phyloP scores from a whole-genome alignment of 2,329 filamentous ascomycete species.

The Acrodontium crateriforme region DNA sequence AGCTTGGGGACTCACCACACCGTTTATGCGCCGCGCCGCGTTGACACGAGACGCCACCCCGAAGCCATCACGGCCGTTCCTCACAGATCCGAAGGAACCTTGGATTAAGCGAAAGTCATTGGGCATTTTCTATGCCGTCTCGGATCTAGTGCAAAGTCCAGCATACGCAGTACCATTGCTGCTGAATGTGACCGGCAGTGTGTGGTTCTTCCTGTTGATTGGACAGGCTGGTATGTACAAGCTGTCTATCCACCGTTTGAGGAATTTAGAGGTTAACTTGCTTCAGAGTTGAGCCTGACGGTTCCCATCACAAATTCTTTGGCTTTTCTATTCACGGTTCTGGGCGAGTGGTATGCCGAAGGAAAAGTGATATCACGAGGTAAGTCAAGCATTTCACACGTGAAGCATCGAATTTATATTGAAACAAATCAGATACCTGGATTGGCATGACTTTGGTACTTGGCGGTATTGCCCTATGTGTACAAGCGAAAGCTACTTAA shows the following conservation, averaged over 20 bases:
- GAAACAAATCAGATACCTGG: slow-evolving; percentile 52
- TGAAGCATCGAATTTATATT: slow-evolving; percentile 3
- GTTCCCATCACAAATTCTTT: slow-evolving; percentile 91
- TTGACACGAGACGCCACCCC: slow-evolving; percentile 36
- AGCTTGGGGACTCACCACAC: slow-evolving; percentile 83
- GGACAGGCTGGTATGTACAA: slow-evolving; percentile 63
- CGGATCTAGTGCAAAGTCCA: slow-evolving; percentile 67
- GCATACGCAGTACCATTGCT: slow-evolving; percentile 73
- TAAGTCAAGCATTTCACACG: slow-evolving; percentile 27
- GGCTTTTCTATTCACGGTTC: slow-evolving; percentile 88
- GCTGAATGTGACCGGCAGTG: slow-evolving; percentile 78
- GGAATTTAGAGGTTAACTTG: background rate
- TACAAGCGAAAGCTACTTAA: slow-evolving; percentile 46
- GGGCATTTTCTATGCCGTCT: slow-evolving; percentile 56
- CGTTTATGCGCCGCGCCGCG: slow-evolving; percentile 78
- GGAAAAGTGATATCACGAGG: slow-evolving; percentile 75
- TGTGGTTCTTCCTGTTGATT: slow-evolving; percentile 94
- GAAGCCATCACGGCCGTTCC: slow-evolving; percentile 36
- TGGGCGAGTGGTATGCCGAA: slow-evolving; percentile 92
- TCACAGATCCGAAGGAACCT: slow-evolving; percentile 32
- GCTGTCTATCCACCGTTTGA: slow-evolving; percentile 11
- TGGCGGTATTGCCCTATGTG: slow-evolving; percentile 69
- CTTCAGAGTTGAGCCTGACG: slow-evolving; percentile 71
- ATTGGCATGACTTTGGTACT: slow-evolving; percentile 69
- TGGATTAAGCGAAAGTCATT: slow-evolving; percentile 50